Evolutionary conservation across 345 rosid species (phyloP), one percentile per base, ranked within the genome.

Genomic region (Brassica incana): DNA sequence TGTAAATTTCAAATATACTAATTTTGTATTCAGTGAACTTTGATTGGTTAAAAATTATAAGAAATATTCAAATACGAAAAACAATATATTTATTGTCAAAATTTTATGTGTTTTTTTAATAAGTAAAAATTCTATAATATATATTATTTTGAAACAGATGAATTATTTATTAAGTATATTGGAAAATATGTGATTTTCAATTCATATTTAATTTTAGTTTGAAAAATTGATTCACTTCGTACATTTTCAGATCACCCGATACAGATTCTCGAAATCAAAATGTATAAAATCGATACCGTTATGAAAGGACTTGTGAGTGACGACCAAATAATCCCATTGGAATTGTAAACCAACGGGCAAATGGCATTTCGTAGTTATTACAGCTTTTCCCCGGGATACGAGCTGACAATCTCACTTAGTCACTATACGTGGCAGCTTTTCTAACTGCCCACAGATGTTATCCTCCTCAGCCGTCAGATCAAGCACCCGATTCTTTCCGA

Each of bases 361-460:
- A 71, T 77, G 77, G 72, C 66, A 38, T 12, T 9, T 14, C 72
- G 77, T 78, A 67, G 66, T 78, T 65, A 71, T 71, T 54, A 1
- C n/a, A 36, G 8, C 7, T 20, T 14, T 20, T 14, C 2, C 5
- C 3, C 8, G 15, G 40, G 69, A 27, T 66, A 20, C 15, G 75
- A 71, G 66, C 59, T 52, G 59, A 52, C 59, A 52, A 52, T 40
- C 54, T 78, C 58, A 58, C 68, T 40, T 78, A 72, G 73, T 79
- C 74, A 73, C 3, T 2, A 73, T 14, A 74, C 83, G 83, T 74
- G 75, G 71, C 83, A 74, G 71, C 78, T 35, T 62, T 69, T 79
- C 45, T 12, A 62, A 62, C 65, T 74, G 78, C 70, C 74, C 78
- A 73, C 69, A 73, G 27, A 74, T 69, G 50, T 65, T 11, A 50